Conservation (phyloP, 805 yeast genomes). For the Soucietia sequanensis region DNA sequence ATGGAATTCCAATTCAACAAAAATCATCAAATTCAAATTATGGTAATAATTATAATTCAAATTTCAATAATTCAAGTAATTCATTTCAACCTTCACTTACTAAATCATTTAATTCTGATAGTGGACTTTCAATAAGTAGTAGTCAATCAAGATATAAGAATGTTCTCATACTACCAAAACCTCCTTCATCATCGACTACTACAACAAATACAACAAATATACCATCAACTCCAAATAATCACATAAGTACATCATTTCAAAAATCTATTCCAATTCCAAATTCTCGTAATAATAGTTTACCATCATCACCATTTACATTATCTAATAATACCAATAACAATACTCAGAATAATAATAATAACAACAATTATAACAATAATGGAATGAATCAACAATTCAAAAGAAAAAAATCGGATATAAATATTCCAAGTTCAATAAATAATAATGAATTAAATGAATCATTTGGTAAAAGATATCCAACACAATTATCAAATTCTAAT, state of each 20-base stretch:
- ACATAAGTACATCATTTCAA: conserved; percentile 7
- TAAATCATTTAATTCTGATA: not conserved
- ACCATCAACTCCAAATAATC: conserved; percentile 12
- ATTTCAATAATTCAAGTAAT: not conserved
- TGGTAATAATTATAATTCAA: not conserved
- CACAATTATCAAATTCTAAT: conserved; percentile 12
- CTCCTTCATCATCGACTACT: conserved; percentile 11
- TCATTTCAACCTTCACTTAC: not conserved
- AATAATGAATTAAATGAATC: conserved; percentile 16
- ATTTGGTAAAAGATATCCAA: conserved; percentile 16
- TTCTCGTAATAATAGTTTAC: conserved; percentile 17
- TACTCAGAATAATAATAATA: too few relatives aligned
- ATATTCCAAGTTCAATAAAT: conserved; percentile 13
- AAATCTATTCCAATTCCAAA: conserved; percentile 34
- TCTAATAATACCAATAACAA: too few relatives aligned
- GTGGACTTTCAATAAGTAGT: not conserved
- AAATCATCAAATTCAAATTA: not conserved
- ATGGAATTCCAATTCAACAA: not conserved
- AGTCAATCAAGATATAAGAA: conserved; percentile 30
- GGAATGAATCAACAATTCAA: conserved; percentile 35
- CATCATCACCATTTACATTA: conserved; percentile 16
- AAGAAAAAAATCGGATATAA: conserved; percentile 41
- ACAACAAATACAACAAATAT: conserved; percentile 4
- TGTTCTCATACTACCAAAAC: conserved; percentile 42
- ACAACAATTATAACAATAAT: too few relatives aligned